Evolutionary conservation across 768 basidiomycete species (phyloP).

Genomic region (Coprinopsis strossmayeri): DNA sequence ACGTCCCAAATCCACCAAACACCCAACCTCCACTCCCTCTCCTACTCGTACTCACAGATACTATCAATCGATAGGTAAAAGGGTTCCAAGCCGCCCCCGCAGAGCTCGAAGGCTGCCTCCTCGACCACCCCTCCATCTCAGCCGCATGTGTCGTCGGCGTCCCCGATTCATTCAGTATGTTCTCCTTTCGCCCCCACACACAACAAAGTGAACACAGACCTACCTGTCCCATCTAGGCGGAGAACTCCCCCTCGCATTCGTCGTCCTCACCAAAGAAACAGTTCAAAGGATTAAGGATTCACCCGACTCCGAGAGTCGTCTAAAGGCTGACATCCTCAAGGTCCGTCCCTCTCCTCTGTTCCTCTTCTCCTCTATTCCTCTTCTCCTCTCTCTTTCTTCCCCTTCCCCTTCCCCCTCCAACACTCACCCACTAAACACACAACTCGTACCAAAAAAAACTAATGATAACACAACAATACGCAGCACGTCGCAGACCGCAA

Average conservation of each 20-base stretch:
- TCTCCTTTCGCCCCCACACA: background rate
- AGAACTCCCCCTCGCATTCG: constrained; percentile 65
- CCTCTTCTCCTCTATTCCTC: too few species aligned
- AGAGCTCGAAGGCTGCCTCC: constrained; percentile 61
- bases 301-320: background rate
- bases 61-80: constrained; percentile 42
- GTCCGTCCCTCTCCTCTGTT: background rate
- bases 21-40: constrained; percentile 25
- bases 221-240: constrained; percentile 30
- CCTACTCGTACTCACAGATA: too few species aligned
- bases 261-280: constrained; percentile 33
- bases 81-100: constrained; percentile 75
- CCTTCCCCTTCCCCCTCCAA: background rate
- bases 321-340: background rate
- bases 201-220: background rate
- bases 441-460: too few species aligned
- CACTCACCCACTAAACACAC: background rate
- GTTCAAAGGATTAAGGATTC: background rate
- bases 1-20: background rate
- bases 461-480: too few species aligned
- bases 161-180: constrained; percentile 53
- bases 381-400: too few species aligned
- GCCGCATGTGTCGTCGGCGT: constrained; percentile 62
- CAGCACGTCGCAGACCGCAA: constrained; percentile 53
- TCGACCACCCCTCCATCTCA: constrained; percentile 51